phyloP scores from a whole-genome alignment of 2,329 filamentous ascomycete species.

The Thielaviopsis euricoi region DNA sequence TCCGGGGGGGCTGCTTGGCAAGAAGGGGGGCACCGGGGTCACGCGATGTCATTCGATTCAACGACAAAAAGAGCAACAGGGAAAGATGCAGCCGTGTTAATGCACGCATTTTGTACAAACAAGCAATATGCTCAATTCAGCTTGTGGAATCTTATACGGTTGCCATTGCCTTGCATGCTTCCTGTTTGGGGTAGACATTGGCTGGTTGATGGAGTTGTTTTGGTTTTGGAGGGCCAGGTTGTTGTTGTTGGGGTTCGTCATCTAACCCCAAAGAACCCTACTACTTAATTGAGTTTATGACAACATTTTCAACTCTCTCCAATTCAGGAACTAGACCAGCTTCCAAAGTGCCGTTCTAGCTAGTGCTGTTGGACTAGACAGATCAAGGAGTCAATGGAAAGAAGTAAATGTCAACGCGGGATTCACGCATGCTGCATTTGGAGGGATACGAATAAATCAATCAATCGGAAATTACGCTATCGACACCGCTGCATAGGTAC shows the following conservation, averaged over 20 bases:
- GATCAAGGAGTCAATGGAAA: background rate
- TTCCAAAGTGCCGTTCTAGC: background rate
- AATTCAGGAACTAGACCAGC: background rate
- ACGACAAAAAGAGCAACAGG: background rate
- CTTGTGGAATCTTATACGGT: background rate
- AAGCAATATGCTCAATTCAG: no score
- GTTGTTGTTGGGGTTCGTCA: background rate
- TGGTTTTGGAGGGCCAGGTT: background rate
- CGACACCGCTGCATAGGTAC: background rate
- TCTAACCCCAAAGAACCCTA: background rate
- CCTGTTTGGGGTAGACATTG: background rate
- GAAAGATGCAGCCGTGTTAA: background rate
- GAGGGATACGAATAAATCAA: no score
- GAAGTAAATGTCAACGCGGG: background rate
- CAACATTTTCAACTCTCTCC: background rate
- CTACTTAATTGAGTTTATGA: background rate
- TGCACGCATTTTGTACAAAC: no score
- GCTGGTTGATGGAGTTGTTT: background rate
- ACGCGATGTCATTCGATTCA: slow-evolving; percentile 10
- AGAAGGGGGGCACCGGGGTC: slow-evolving; percentile 4
- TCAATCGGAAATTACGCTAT: background rate
- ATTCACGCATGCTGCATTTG: no score
- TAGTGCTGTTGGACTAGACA: no score
- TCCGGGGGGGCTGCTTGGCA: background rate
- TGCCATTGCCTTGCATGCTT: background rate